A percentile compares a stretch with the other conserved stretches of the same genome.
These are phyloP conservation scores for Colletotrichum sp. DNA, from an alignment of 2,329 filamentous ascomycete genomes.

Conservation along the genomic window DNA sequence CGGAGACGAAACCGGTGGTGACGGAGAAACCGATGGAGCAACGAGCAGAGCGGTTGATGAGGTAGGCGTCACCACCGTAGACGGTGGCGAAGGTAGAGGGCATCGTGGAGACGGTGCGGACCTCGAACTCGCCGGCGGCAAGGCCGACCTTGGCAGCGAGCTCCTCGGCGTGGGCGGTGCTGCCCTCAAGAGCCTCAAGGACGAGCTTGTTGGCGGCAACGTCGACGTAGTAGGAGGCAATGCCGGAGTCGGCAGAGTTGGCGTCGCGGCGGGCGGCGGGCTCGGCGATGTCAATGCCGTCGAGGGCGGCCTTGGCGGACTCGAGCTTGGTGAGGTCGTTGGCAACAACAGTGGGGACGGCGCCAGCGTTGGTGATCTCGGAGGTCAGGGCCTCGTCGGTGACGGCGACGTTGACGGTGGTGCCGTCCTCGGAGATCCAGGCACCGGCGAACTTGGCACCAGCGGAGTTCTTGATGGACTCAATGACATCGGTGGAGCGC, in stretches of 20 bases:
- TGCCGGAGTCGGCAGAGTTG: slow-evolving; percentile 29
- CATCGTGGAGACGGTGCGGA: slow-evolving; percentile 34
- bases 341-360: slow-evolving; percentile 35
- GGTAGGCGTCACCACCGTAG: slow-evolving; percentile 42
- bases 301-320: slow-evolving; percentile 45
- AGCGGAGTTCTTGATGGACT: slow-evolving; percentile 34
- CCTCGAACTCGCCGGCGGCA: slow-evolving; percentile 38
- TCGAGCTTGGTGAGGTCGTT: slow-evolving; percentile 43
- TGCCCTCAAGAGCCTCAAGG: slow-evolving; percentile 39
- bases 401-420: slow-evolving; percentile 38
- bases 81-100: slow-evolving; percentile 39
- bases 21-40: slow-evolving; percentile 47
- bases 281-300: slow-evolving; percentile 42
- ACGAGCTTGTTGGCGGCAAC: slow-evolving; percentile 45
- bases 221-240: slow-evolving; percentile 44
- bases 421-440: slow-evolving; percentile 40
- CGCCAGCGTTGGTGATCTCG: slow-evolving; percentile 39
- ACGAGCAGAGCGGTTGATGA: slow-evolving; percentile 33
- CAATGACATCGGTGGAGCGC: slow-evolving; percentile 39
- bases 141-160: slow-evolving; percentile 43
- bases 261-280: slow-evolving; percentile 26
- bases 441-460: slow-evolving; percentile 42
- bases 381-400: slow-evolving; percentile 39
- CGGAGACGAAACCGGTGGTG: slow-evolving; percentile 44
- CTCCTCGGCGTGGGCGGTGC: slow-evolving; percentile 36